Percentiles rank a stretch among this genome's conserved stretches.
These are phyloP conservation scores for Paxillus involutus DNA, from an alignment of 768 basidiomycete species.

Conservation along the genomic window DNA sequence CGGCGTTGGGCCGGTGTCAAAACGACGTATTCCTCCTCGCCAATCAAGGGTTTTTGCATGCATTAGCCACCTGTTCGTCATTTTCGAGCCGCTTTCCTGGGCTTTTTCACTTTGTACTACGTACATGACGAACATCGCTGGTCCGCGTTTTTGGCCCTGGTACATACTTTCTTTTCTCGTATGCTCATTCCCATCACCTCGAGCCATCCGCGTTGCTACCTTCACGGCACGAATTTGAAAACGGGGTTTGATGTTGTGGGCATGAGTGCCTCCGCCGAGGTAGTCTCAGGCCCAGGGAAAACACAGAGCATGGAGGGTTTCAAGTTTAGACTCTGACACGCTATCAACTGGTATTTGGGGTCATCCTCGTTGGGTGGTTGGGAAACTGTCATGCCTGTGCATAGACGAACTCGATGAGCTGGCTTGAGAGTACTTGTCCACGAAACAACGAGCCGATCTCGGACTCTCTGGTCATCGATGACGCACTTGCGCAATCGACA, in stretches of 20 bases:
- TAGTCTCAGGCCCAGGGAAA: background rate
- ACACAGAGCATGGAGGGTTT: too few relatives aligned
- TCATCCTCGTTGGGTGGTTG: background rate
- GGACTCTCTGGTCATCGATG: background rate
- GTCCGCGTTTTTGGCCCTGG: conserved; percentile 3
- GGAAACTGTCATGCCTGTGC: background rate
- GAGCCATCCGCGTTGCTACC: conserved; percentile 20
- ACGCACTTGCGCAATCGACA: background rate
- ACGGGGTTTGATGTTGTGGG: background rate
- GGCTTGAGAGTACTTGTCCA: background rate
- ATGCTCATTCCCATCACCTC: conserved; percentile 11
- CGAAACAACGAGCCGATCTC: background rate
- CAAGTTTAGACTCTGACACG: background rate
- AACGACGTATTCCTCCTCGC: conserved; percentile 10
- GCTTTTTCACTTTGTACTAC: conserved; percentile 3
- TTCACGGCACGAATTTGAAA: background rate
- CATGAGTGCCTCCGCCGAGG: background rate
- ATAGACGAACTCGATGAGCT: background rate
- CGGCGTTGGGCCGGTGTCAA: background rate
- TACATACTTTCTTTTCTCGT: background rate
- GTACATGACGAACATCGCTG: conserved; percentile 2
- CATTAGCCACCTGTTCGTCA: conserved; percentile 14
- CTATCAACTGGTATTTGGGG: background rate
- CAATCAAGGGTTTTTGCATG: conserved; percentile 21
- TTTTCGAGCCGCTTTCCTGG: conserved; percentile 4